These are phyloP conservation scores for Codiaeum variegatum DNA, from an alignment of 441 rosid genomes.

Conservation along the genomic window DNA sequence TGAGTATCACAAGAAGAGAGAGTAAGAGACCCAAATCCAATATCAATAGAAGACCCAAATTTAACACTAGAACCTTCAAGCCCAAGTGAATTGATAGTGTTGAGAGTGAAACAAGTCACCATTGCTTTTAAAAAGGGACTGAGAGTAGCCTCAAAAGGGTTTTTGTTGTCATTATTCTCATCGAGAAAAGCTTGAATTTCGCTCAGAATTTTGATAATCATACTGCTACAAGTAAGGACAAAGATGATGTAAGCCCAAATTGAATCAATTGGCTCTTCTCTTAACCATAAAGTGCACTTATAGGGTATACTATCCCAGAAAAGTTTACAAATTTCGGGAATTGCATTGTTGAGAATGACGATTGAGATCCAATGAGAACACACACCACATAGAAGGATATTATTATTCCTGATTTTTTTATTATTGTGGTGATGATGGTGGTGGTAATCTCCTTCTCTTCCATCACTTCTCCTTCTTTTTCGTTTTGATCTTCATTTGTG, in stretches of 20 bases:
- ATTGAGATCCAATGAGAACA: constrained; percentile 69
- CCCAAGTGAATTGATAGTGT: constrained; percentile 88
- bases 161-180: neutral
- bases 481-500: neutral
- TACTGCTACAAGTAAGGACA: constrained; percentile 73
- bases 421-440: neutral
- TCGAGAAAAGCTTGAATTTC: constrained; percentile 30
- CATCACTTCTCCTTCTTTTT: neutral
- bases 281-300: constrained; percentile 78
- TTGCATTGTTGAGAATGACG: constrained; percentile 69
- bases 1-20: constrained; percentile 40
- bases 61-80: constrained; percentile 99
- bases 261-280: constrained; percentile 61
- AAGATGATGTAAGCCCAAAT: constrained; percentile 57
- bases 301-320: constrained; percentile 88
- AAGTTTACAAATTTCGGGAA: constrained; percentile 68
- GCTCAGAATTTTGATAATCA: constrained; percentile 57
- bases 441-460: too few relatives aligned
- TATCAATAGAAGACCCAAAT: constrained; percentile 79
- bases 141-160: constrained; percentile 32
- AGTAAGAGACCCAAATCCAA: constrained; percentile 44
- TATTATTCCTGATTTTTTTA: constrained; percentile 33
- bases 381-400: constrained; percentile 70
- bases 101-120: constrained; percentile 85
- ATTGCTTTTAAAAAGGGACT: constrained; percentile 62